Evolutionary conservation across 2,329 filamentous ascomycete species (phyloP), one percentile per base, ranked within the genome.

Genomic region (Pseudogymnoascus sp.): DNA sequence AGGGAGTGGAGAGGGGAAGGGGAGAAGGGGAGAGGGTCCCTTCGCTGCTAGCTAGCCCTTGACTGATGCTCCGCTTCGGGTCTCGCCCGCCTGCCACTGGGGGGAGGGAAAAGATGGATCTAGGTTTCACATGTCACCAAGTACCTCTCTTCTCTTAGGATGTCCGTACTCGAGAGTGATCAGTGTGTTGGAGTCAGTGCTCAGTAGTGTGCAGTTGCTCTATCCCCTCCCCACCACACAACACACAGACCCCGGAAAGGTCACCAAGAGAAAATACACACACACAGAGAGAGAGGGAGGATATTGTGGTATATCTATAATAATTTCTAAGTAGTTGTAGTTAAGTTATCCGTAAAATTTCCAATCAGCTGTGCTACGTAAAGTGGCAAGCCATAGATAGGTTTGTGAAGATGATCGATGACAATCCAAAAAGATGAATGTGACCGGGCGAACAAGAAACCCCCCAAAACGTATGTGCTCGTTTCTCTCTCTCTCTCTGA

Each of bases 101-200:
- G 46, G 34, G 5, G 46, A 4, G 34, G 5, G 46, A 4, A 12
- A 34, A 56, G 25, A 56, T 56, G 46, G 46, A 53, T 53, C 46
- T 53, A 31, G 46, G 28, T 53, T 53, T 53, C 46, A 53, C 46
- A 53, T 53, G 46, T 53, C 46, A 53, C 46, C 8, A 53, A 3
- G 46, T 53, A 53, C 46, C 46, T 18, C 25, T 14, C 23, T 18
- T 18, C 18, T 12, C 42, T 31, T 6, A 43, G 2, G 18, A 42
- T 18, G 18, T 18, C 18, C 18, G 18, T 18, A 18, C 18, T 18
- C n/a, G 42, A 31, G 7, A 53, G 23, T 31, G 46, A 53, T 53
- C 46, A 53, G 46, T 31, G 46, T 53, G 46, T 53, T 53, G 46
- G 46, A 53, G 46, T 53, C 46, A 53, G 46, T 53, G 46, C 46